These are phyloP conservation scores for Auriscalpium vulgare DNA, from an alignment of 768 basidiomycete genomes.

Conservation along the genomic window DNA sequence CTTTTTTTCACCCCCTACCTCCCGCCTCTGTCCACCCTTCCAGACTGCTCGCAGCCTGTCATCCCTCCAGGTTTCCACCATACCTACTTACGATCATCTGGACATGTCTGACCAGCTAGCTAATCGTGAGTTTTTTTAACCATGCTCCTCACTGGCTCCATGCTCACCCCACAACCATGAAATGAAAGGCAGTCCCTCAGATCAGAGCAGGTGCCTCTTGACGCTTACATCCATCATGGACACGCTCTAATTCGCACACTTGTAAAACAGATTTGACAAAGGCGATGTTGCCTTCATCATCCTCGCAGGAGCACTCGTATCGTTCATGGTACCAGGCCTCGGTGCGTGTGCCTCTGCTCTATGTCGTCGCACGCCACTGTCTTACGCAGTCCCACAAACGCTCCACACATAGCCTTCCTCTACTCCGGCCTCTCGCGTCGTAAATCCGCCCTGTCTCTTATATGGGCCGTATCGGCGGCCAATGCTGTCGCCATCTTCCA, in stretches of 20 bases:
- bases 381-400: not conserved
- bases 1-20: not conserved
- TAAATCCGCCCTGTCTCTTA: conserved; percentile 64
- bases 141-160: too few relatives aligned
- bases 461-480: conserved; percentile 66
- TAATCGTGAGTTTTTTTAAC: too few relatives aligned
- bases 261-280: conserved; percentile 46
- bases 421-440: conserved; percentile 67
- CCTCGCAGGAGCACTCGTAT: conserved; percentile 59
- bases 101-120: too few relatives aligned
- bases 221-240: too few relatives aligned
- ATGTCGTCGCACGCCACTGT: conserved; percentile 2
- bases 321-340: conserved; percentile 72
- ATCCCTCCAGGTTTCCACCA: too few relatives aligned
- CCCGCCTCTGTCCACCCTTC: too few relatives aligned
- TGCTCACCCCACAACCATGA: too few relatives aligned
- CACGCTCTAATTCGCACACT: not conserved
- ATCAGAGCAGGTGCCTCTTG: not conserved
- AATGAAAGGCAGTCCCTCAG: not conserved
- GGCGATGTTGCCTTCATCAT: conserved; percentile 71
- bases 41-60: too few relatives aligned
- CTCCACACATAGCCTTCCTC: conserved; percentile 44
- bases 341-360: conserved; percentile 30
- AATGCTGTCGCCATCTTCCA: conserved; percentile 74
- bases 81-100: too few relatives aligned